Evolutionary conservation across 805 yeast genomes (phyloP), one percentile per base, ranked within the genome.

Genomic region (Starmerella floricola): DNA sequence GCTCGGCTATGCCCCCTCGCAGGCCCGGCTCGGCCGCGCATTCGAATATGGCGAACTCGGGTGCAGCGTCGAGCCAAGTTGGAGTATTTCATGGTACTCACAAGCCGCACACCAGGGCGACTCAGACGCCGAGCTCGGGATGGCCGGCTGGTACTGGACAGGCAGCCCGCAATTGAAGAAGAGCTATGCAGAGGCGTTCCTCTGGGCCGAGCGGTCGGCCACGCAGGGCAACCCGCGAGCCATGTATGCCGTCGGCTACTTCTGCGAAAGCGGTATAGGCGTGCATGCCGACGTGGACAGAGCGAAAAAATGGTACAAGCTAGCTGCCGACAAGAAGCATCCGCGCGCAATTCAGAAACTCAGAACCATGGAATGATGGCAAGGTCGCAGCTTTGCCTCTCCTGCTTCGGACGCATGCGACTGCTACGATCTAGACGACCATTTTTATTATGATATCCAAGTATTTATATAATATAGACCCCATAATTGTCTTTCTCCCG

Each of bases 101-200:
- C 66, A 73, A 41, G 78, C 83, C 3, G 84, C 86, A 36, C 69
- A 66, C 33, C 65, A 69, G 45, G 79, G 78, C 13, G 78, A 79
- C 52, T 68, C 78, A 0, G 73, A 77, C 54, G 78, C 83, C 3
- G 79, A 80, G 56, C 65, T 81, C 56, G 84, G 83, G 0, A 61
- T 81, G 28, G 73, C 80, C 45, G 86, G 86, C 15, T 82, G 91
- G 91, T 80, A 78, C 55, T 66, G 81, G 42, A 79, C 88, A 0
- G 52, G 52, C 27, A 27, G 42, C 12, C 91, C 91, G 0, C 74
- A 78, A 0, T 58, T 80, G 38, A 63, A 67, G 37, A 73, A 74
- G 36, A 72, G 72, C 54, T 79, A 76, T 48, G 69, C 70, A 20
- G 86, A 81, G 55, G 85, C 87, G 1, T 79, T 76, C 49, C 57